Conservation (phyloP, 2,329 filamentous ascomycete genomes). For the Xylaria sp. region DNA sequence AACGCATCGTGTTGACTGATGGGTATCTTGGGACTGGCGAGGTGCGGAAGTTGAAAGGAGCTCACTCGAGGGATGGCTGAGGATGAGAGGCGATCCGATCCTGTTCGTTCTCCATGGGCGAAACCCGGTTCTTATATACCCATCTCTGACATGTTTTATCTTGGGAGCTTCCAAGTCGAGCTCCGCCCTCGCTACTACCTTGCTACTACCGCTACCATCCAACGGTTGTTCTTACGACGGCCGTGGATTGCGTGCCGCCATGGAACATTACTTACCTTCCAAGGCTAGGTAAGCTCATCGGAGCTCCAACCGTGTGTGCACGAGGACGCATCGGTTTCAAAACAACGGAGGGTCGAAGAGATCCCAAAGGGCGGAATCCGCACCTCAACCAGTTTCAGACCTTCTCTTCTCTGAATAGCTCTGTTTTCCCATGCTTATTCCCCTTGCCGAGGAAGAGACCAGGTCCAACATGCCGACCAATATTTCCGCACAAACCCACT, state of each 20-base stretch:
- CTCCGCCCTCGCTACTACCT: background rate
- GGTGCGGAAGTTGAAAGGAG: background rate
- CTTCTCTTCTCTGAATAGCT: conserved; percentile 35
- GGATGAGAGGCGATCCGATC: background rate
- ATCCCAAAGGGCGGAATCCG: background rate
- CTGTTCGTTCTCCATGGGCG: background rate
- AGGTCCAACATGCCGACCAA: conserved; percentile 10
- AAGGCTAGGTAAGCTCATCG: conserved; percentile 4
- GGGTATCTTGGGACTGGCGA: background rate
- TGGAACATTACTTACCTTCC: conserved; percentile 26
- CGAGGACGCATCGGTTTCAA: conserved; percentile 8
- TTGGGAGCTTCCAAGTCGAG: background rate
- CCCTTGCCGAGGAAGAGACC: background rate
- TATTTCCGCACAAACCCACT: background rate
- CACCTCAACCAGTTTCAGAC: conserved; percentile 10
- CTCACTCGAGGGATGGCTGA: conserved; percentile 9
- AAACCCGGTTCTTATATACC: conserved; percentile 17
- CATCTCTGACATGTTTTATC: background rate
- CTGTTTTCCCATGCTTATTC: background rate
- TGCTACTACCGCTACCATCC: too few relatives aligned
- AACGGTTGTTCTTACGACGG: background rate
- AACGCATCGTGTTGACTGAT: conserved; percentile 22
- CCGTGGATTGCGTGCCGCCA: conserved; percentile 1
- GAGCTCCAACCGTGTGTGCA: conserved; percentile 18
- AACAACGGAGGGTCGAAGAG: background rate